A percentile compares a stretch with the other conserved stretches of the same genome.
phyloP scores from a whole-genome alignment of 1,139 yeast genomes.

The Diutina catenulata region DNA sequence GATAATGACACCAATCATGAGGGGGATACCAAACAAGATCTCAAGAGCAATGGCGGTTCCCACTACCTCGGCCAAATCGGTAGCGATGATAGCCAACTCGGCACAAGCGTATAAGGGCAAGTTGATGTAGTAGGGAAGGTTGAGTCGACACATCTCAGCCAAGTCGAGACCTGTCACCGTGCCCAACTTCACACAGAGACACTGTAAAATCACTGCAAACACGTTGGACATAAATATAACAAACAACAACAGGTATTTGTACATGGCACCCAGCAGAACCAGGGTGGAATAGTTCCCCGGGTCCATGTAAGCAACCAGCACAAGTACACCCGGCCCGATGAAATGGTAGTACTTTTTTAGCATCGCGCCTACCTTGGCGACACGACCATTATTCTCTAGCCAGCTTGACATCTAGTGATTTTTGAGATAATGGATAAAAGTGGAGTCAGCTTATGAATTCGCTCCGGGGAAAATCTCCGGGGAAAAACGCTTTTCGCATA shows the following conservation, averaged over 20 bases:
- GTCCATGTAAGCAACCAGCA: constrained; percentile 92
- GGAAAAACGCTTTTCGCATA: too few species aligned
- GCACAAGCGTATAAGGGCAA: constrained; percentile 49
- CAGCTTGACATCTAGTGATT: too few species aligned
- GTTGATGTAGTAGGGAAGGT: constrained; percentile 47
- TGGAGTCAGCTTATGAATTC: too few species aligned
- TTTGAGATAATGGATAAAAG: too few species aligned
- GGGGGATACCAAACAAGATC: constrained; percentile 55
- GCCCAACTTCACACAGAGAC: constrained; percentile 75
- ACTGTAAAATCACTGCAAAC: constrained; percentile 78
- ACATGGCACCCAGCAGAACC: constrained; percentile 81
- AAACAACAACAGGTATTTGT: constrained; percentile 71
- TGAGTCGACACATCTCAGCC: constrained; percentile 64
- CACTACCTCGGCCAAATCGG: constrained; percentile 74
- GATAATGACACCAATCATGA: constrained; percentile 53
- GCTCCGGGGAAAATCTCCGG: too few species aligned
- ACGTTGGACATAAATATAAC: constrained; percentile 72
- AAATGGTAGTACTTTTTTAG: constrained; percentile 41
- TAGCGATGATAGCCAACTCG: constrained; percentile 66
- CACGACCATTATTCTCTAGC: too few species aligned
- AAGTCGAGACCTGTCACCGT: constrained; percentile 71
- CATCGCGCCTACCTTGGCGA: not conserved
- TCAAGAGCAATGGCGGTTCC: constrained; percentile 72
- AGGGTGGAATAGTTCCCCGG: constrained; percentile 97
- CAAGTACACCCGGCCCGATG: constrained; percentile 90